phyloP scores from a whole-genome alignment of 2,329 filamentous ascomycete species.

The Teratosphaeria epicoccoides region DNA sequence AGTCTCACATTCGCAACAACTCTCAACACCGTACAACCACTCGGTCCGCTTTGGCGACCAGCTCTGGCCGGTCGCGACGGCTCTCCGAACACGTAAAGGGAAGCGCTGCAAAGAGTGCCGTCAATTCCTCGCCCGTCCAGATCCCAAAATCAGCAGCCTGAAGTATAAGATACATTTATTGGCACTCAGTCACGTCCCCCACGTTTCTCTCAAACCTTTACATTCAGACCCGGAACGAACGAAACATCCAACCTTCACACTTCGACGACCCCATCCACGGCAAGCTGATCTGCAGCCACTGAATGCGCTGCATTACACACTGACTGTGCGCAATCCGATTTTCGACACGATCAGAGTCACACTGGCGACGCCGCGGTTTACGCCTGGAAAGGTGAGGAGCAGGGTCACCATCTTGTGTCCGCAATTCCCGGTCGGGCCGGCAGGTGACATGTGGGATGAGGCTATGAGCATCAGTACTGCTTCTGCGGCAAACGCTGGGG shows the following conservation, averaged over 20 bases:
- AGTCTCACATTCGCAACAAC: slow-evolving; percentile 35
- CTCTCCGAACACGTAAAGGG: slow-evolving; percentile 81
- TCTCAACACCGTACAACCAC: slow-evolving; percentile 38
- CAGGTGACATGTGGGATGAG: slow-evolving; percentile 90
- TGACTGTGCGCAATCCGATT: slow-evolving; percentile 87
- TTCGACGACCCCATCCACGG: slow-evolving; percentile 11
- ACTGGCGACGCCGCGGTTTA: slow-evolving; percentile 70
- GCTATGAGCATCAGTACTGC: slow-evolving; percentile 48
- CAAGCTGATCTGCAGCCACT: slow-evolving; percentile 26
- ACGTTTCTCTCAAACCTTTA: slow-evolving; percentile 58
- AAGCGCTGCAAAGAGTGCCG: slow-evolving; percentile 89
- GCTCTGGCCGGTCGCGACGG: slow-evolving; percentile 68
- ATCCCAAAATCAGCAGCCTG: slow-evolving; percentile 77
- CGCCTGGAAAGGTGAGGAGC: slow-evolving; percentile 64
- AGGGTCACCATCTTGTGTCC: slow-evolving; percentile 89
- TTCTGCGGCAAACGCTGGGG: slow-evolving; percentile 11
- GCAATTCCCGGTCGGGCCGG: slow-evolving; percentile 86
- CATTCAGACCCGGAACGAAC: slow-evolving; percentile 19
- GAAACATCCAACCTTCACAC: slow-evolving; percentile 12
- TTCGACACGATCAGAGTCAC: slow-evolving; percentile 85
- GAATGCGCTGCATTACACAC: slow-evolving; percentile 61
- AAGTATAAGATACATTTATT: slow-evolving; percentile 89
- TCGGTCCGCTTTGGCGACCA: slow-evolving; percentile 56
- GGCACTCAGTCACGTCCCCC: slow-evolving; percentile 74
- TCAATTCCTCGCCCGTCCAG: slow-evolving; percentile 90